Base-by-base conservation (phyloP, 2,329 filamentous ascomycete genomes). In the Cytospora piceicola region DNA sequence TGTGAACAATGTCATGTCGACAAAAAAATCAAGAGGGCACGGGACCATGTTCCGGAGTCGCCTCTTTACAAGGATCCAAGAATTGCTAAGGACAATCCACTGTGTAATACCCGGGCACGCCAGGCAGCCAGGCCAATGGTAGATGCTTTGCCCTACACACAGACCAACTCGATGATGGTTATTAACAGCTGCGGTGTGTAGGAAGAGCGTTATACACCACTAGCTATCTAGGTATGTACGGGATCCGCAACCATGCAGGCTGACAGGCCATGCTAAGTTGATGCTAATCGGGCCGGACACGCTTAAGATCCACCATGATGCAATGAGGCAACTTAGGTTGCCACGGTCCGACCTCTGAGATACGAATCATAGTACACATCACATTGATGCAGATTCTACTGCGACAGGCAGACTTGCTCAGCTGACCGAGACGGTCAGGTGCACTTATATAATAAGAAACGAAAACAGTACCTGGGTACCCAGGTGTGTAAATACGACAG, bases 221-320 rank as follows among this genome's bases (percentile, higher is more conserved):
- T n/a, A n/a, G n/a, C n/a, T n/a, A n/a, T n/a, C n/a, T n/a, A n/a
- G n/a, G n/a, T 14, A 36, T 15, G 34, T 36, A 36, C 34, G 34
- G 34, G 34, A 36, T 36, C 34, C 34, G 34, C 12, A 14, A 12
- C 34, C 34, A 36, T 36, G 34, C 32, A 34, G 32, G 30, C 30
- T 9, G 30, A 9, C 42, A 46, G 8, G 42, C 20, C 8, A n/a
- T 15, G 11, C 22, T 24, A 49, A 39, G 12, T 29, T 34, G 34
- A 42, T 39, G 30, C 52, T 49, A 63, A 57, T 63, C 60, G 60
- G 60, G 15, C 60, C 60, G 53, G 53, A 14, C 46, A 24, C 29
- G 22, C 22, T n/a, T n/a, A 20, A 29, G 53, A 8, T 24, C 60
- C 60, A 63, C 53, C 53, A 63, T 63, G 60, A 63, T 53, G 60